Evolutionary conservation across 371 early-diverging fungal species (phyloP), one percentile per base, ranked within the genome.

Genomic region (Dichotomocladium elegans): DNA sequence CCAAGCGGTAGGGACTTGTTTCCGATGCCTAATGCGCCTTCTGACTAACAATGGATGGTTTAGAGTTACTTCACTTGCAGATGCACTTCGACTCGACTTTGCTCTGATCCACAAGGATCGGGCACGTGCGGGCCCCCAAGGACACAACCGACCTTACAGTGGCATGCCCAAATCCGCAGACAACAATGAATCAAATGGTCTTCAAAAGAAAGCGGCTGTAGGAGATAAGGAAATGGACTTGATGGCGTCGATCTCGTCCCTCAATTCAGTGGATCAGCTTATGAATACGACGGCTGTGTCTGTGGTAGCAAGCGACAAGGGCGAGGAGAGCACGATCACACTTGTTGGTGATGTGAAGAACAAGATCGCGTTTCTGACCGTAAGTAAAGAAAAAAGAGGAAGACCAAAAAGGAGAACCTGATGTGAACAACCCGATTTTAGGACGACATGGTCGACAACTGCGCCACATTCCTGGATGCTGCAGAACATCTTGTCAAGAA

Each of bases 1-100:
- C 95, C 60, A 95, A 96, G 77, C 85, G 96, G 93, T 90, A 74
- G 26, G 15, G 19, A 8, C 42, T 10, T 43, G n/a, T 37, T 11
- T n/a, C 26, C 19, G 3, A 31, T 11, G 17, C n/a, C n/a, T n/a
- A n/a, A n/a, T n/a, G n/a, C n/a, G n/a, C n/a, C n/a, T n/a, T n/a
- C n/a, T n/a, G n/a, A n/a, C n/a, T n/a, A n/a, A n/a, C n/a, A n/a
- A n/a, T n/a, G n/a, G n/a, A n/a, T 27, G 33, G 2, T 15, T 51
- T 61, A 91, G 92, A 62, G 99, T 95, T 9, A 96, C 99, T 1
- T 90, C 93, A 27, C 72, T 98, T 48, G 98, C 99, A 7, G 99
- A 98, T 72, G 82, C 87, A 9, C 83, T 98, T 63, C 85, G 91
- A 55, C 76, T 96, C 50, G 90, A 92, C 60, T 98, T 98, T 79